Base-by-base conservation (phyloP, 2,329 filamentous ascomycete genomes). In the Penicillium corylophilum region DNA sequence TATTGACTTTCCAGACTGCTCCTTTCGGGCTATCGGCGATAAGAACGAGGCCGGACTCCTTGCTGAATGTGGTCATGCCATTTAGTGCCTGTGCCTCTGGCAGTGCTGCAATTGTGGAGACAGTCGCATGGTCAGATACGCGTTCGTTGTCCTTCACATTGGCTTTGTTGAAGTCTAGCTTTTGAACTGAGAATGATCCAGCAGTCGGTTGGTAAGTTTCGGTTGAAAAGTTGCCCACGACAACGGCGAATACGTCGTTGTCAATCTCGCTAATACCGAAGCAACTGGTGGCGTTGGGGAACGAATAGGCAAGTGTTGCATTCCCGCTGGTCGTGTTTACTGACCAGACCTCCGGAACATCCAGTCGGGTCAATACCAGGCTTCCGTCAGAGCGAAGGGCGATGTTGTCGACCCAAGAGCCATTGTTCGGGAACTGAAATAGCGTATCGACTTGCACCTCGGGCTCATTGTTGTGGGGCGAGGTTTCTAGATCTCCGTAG, bases 251-350 rank as follows among this genome's bases (percentile, higher is more conserved):
- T 1, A 62, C 46, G 22, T 64, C 60, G n/a, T 58, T 46, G 8
- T 56, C 57, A 9, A 62, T 61, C 24, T 63, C 60, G n/a, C 54
- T 55, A 46, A 62, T 63, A 7, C 60, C 60, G 31, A 62, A 62
- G 44, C 54, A 58, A 44, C 60, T 60, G 1, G 60, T 62, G 8
- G 48, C 58, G 36, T 56, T 57, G 26, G 56, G 38, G 35, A 62
- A 62, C 4, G 58, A 55, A 33, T 62, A 40, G 29, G 46, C 54
- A 0, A 60, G 47, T 5, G 58, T 55, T 16, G 58, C 60, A 5
- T 58, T 54, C n/a, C 58, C 58, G n/a, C 31, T 62, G 2, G 54
- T 50, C 1, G 55, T 50, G 39, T 62, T 39, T 26, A 62, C 43
- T 5, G 47, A 53, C 60, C 60, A 62, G 16, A 62, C 60, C 26